Evolutionary conservation across 148 eudicot genomes (phyloP), one percentile per base, ranked within the genome.

Genomic region (Talinum fruticosum): DNA sequence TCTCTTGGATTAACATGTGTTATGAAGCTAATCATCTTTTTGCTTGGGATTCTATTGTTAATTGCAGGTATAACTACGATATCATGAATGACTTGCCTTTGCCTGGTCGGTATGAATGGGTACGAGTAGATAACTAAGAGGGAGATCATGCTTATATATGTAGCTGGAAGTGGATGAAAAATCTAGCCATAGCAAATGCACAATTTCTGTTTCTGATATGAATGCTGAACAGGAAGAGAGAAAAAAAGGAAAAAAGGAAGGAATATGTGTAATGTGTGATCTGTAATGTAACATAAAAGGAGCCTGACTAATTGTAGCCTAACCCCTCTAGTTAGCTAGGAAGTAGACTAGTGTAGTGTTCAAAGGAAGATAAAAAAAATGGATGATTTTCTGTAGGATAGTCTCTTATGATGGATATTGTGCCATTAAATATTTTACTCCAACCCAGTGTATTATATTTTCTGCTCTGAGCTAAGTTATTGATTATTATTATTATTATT

Each of bases 91-190:
- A 94, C 71, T 75, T 69, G 80, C 97, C 98, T 71, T 89, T 92
- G 70, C 83, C 93, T 0, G 98, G 98, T 70, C 91, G 93, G 47
- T 94, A 87, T 18, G 93, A 94, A 69, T 94, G 98, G 98, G 91
- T 88, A 80, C 73, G 80, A 81, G 84, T 94, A 66, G 85, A 86
- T 69, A 62, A 82, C 24, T 75, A 66, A 68, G 38, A 44, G 26
- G 84, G 70, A 64, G 54, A 38, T 28, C 49, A 73, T 59, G 79
- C 84, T 62, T 62, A 10, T 62, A 26, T 28, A 62, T 61, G 66
- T 1, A 74, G 73, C 67, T 26, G 75, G 71, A 71, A 71, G 57
- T 21, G 74, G 80, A 77, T 37, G 34, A 66, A 37, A 77, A 45
- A 68, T 77, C 59, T 69, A 49, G 44, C 44, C 5, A 49, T 69